Evolutionary conservation across 2,329 filamentous ascomycete genomes (phyloP), one percentile per base, ranked within the genome.

Genomic region (Talaromyces funiculosus): DNA sequence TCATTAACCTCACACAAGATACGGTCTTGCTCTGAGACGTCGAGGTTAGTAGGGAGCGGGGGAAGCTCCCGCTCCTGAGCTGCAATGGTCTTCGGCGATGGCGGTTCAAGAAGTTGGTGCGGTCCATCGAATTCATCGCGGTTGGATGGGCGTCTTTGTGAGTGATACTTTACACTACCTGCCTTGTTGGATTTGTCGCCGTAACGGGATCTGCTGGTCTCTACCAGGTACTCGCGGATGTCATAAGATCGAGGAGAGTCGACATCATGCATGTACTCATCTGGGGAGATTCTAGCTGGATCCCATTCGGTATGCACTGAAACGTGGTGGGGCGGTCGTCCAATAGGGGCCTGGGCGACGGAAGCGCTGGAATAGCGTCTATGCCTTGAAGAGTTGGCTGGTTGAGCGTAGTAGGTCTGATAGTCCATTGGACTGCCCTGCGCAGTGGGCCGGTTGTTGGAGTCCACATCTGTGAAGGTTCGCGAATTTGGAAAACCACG

Each of bases 81-180:
- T 64, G 89, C 87, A 66, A 91, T 82, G 68, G 88, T 86, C 64
- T 87, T 85, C 59, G 86, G 82, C 22, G 87, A 81, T 40, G 90
- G 90, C 49, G 86, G 84, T 64, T 90, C 86, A 65, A 95, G 80
- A 66, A 92, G 87, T 73, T 95, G 90, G 67, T 92, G 89, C 8
- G 90, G 90, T 2, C 90, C 90, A 75, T 94, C 90, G 75, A 95
- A 95, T 75, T 94, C 90, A 79, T 95, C 90, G 63, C 90, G 84
- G 77, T 92, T 92, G 43, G 88, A 90, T 26, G 89, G 86, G 31
- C 88, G 84, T 67, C 89, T 82, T 70, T 90, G 87, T 42, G 76
- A 73, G 61, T 73, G 68, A 62, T 75, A 74, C 63, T 73, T 73
- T 35, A 69, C 61, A 40, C 66, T 64, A 66, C 67, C 62, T 70